Base-by-base conservation (phyloP, 768 basidiomycete genomes). In the Clitopilus passeckerianus region DNA sequence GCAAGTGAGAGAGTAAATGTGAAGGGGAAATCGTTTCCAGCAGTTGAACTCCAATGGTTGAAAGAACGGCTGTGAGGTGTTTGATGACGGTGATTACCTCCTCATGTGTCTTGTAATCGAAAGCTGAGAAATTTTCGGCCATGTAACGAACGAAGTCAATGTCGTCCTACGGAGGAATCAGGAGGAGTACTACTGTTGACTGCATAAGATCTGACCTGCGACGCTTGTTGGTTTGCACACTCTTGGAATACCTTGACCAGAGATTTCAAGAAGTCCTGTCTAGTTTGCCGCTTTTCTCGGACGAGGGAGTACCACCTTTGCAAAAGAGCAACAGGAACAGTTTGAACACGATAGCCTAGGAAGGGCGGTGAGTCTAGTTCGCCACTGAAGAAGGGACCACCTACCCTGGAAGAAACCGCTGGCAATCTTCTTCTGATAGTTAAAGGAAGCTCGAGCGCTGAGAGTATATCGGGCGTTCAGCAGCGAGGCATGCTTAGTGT, bases 51-150 rank as follows among this genome's bases (percentile, higher is more conserved):
- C 91, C 96, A 9, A 84, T 82, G 1, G 86, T 90, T 1, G 89
- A 95, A 52, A 93, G 79, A 22, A 89, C 80, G 16, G 81, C 75
- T 8, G 91, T 93, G 58, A 95, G 78, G 57, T 83, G 81, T 60
- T 89, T 90, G 68, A 97, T 84, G 22, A 98, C 87, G 5, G 90
- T 86, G 56, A 98, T 75, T 5, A 89, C 87, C 73, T 98, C 97
- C 71, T 99, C 97, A 65, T 90, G 88, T 0, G 93, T 92, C 76
- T 94, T 98, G 78, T 95, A 98, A 34, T 98, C 95, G 61, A 99
- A 85, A 0, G 89, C 77, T 0, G 95, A 82, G 59, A 98, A 89
- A 67, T 98, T 98, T 70, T 98, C 97, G 0, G 93, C 89, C 85
- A 98, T 91, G 74, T 94, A 99, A 57, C 95, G 87, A 4, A 82